A percentile compares a stretch with the other conserved stretches of the same genome.
Conservation (phyloP, 345 rosid genomes). For the Pugionium dolabratum region DNA sequence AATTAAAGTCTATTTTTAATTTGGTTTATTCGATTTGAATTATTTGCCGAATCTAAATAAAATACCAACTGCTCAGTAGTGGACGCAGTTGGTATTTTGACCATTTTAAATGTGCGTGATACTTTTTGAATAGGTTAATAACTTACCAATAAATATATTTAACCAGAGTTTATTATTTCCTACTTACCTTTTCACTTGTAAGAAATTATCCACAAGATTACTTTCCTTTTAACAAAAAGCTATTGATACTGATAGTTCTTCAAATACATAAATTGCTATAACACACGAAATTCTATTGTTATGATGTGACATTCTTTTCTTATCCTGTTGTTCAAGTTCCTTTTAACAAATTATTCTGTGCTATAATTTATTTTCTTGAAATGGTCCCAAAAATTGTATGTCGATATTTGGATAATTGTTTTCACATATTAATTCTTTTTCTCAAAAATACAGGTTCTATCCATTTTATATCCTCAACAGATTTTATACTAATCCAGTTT, state of each 20-base stretch:
- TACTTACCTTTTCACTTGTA: neutral
- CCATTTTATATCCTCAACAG: too few relatives aligned
- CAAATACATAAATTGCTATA: neutral
- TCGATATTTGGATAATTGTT: slow-evolving; percentile 10
- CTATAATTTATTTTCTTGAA: neutral
- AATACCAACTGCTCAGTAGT: slow-evolving; percentile 8
- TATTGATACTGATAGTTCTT: neutral
- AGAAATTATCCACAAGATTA: neutral
- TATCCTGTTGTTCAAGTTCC: neutral
- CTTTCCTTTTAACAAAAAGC: neutral
- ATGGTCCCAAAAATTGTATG: neutral
- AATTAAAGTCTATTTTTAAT: too few relatives aligned
- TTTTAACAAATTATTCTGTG: neutral
- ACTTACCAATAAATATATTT: neutral
- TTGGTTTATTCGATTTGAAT: too few relatives aligned
- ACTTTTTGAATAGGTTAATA: neutral
- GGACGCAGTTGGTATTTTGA: slow-evolving; percentile 9
- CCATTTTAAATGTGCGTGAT: neutral
- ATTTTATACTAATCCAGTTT: neutral
- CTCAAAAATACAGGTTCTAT: neutral
- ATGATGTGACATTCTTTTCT: slow-evolving; percentile 8
- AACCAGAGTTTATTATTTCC: neutral
- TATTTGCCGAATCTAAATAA: too few relatives aligned
- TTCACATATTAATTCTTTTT: slow-evolving; percentile 14
- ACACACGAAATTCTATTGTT: neutral